Evolutionary conservation across 768 basidiomycete genomes (phyloP), one percentile per base, ranked within the genome.

Genomic region (Tremella fuciformis): DNA sequence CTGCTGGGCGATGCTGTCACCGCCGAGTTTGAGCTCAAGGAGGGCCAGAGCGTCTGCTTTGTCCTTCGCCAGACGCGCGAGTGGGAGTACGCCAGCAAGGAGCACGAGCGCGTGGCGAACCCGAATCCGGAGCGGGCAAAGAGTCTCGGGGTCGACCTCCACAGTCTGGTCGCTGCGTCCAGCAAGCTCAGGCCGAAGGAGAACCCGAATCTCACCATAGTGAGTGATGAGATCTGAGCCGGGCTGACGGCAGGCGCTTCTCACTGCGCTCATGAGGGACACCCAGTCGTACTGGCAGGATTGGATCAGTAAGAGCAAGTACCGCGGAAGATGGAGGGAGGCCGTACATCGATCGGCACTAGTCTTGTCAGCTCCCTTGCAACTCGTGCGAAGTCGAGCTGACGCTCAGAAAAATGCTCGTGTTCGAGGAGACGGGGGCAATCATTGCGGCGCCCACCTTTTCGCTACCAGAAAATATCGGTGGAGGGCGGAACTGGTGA

Each of bases 381-480:
- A n/a, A n/a, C 18, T 47, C 48, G 29, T 34, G 4, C 29, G 29
- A n/a, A 49, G 24, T 24, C 21, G 6, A 26, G 22, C 46, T 57
- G 50, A 55, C 34, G 42, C 13, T 6, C 40, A 73, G 71, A 15
- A 98, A 98, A 78, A 82, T 96, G 57, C 81, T 97, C 60, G 91
- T 92, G 46, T 97, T 84, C 69, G 92, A 94, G 72, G 92, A 91
- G 1, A 96, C 71, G 81, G 90, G 92, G 21, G 92, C 93, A 1
- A 88, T 96, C 49, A 87, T 97, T 8, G 94, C 94, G 0, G 91
- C 90, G 62, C 91, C 94, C 0, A 97, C 93, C 0, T 97, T 98
- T 78, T 90, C 89, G 62, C 79, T 97, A 11, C 93, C 93, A 0
- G 93, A 96, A 73, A 87, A 85, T 61, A 88, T 96, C 29, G 92